phyloP scores from a whole-genome alignment of 306 rosid genomes.

The Alnus glutinosa region DNA sequence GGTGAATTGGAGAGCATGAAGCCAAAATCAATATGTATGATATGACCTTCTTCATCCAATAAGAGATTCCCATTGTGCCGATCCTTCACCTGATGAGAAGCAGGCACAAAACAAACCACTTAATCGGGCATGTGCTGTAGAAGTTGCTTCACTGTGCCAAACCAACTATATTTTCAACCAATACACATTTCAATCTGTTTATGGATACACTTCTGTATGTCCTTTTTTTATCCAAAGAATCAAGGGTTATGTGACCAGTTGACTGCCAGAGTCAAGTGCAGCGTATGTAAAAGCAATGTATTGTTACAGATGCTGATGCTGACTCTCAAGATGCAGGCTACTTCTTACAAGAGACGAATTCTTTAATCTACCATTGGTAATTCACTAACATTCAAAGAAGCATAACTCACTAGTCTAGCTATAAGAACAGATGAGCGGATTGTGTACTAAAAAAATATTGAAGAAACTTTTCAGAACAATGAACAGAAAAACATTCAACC shows the following conservation, averaged over 20 bases:
- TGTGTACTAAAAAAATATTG: background rate
- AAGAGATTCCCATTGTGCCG: constrained; percentile 97
- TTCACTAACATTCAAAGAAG: background rate
- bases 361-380: background rate
- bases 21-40: constrained; percentile 98
- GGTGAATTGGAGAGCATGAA: constrained; percentile 99
- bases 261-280: background rate
- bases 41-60: constrained; percentile 97
- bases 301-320: background rate
- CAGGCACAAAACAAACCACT: constrained; percentile 16
- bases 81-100: constrained; percentile 74
- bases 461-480: background rate
- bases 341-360: background rate
- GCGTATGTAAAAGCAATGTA: background rate
- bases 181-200: background rate
- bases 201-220: background rate
- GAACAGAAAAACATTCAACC: background rate
- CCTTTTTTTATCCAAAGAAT: constrained; percentile 2
- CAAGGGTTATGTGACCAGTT: background rate
- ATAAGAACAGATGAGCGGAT: background rate
- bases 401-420: background rate
- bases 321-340: background rate
- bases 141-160: background rate
- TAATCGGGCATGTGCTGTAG: background rate
- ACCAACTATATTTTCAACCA: background rate